Evolutionary conservation across 306 rosid species (phyloP).

Genomic region (Chamaecrista fasciculata): DNA sequence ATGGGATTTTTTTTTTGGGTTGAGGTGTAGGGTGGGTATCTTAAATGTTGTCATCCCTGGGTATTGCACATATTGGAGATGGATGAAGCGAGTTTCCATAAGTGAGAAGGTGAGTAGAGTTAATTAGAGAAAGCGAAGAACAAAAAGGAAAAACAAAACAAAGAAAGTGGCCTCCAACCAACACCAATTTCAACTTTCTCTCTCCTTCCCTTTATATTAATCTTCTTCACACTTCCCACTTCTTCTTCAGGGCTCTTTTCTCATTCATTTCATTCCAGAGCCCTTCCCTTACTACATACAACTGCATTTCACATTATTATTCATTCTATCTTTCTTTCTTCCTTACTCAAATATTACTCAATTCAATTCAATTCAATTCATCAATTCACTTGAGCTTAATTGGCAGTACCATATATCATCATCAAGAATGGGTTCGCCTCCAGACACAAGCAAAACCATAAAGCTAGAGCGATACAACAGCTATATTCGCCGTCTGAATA

Average conservation of each 20-base stretch:
- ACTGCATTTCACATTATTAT: too few species aligned
- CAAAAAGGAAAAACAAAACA: neutral
- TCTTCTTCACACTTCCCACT: slow-evolving; percentile 31
- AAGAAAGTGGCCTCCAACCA: slow-evolving; percentile 73
- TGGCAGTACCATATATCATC: neutral
- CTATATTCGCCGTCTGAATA: slow-evolving; percentile 72
- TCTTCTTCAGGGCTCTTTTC: slow-evolving; percentile 57
- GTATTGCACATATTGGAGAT: too few species aligned
- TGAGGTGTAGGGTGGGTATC: too few species aligned
- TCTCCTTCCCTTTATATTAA: slow-evolving; percentile 48
- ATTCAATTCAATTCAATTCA: neutral
- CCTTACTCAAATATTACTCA: too few species aligned
- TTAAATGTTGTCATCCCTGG: too few species aligned
- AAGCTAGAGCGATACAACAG: slow-evolving; percentile 88
- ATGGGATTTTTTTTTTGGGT: too few species aligned
- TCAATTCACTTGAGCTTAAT: too few species aligned
- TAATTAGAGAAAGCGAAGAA: slow-evolving; percentile 15
- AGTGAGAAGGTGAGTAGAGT: slow-evolving; percentile 29
- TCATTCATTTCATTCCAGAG: slow-evolving; percentile 27
- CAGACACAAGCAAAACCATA: slow-evolving; percentile 86
- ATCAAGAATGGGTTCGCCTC: slow-evolving; percentile 67
- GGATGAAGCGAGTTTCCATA: slow-evolving; percentile 63
- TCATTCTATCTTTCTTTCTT: too few species aligned
- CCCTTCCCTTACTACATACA: too few species aligned
- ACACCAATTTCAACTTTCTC: slow-evolving; percentile 34